Percentiles rank a stretch among this genome's conserved stretches.
Evolutionary conservation across 164 flowering plant genomes (phyloP).

Genomic region (Aristolochia contorta): DNA sequence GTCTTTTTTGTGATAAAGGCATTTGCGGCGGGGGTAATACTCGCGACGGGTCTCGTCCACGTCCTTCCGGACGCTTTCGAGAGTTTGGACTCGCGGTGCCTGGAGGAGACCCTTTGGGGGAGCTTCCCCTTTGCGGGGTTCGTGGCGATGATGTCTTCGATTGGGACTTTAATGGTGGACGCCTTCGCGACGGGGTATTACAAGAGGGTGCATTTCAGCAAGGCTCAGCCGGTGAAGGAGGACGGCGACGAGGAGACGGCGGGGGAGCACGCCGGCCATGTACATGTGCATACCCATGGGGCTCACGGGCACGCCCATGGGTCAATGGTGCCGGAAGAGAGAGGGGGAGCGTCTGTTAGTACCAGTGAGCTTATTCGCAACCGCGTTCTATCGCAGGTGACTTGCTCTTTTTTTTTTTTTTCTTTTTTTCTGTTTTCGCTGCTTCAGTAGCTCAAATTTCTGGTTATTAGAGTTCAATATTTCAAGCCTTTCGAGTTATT

Average conservation of each 20-base stretch:
- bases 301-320: constrained; percentile 35
- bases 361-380: constrained; percentile 17
- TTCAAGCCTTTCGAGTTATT: too few species aligned
- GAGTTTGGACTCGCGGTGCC: constrained; percentile 23
- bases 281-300: constrained; percentile 23
- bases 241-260: constrained; percentile 9
- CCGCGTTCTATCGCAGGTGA: constrained; percentile 24
- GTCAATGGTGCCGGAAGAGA: neutral
- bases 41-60: constrained; percentile 35
- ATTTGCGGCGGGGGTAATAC: constrained; percentile 38
- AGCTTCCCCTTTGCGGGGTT: constrained; percentile 39
- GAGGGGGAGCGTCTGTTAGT: neutral
- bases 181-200: constrained; percentile 14
- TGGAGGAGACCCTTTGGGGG: constrained; percentile 22
- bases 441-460: neutral
- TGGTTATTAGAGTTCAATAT: neutral
- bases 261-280: constrained; percentile 14
- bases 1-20: constrained; percentile 28
- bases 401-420: neutral
- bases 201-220: constrained; percentile 5
- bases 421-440: too few species aligned
- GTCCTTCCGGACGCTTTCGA: constrained; percentile 32
- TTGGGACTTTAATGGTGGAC: constrained; percentile 29
- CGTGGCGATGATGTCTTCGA: constrained; percentile 29
- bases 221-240: constrained; percentile 3